Evolutionary conservation across 1,284 basidiomycete species (phyloP).

Genomic region (Cerrena zonata): DNA sequence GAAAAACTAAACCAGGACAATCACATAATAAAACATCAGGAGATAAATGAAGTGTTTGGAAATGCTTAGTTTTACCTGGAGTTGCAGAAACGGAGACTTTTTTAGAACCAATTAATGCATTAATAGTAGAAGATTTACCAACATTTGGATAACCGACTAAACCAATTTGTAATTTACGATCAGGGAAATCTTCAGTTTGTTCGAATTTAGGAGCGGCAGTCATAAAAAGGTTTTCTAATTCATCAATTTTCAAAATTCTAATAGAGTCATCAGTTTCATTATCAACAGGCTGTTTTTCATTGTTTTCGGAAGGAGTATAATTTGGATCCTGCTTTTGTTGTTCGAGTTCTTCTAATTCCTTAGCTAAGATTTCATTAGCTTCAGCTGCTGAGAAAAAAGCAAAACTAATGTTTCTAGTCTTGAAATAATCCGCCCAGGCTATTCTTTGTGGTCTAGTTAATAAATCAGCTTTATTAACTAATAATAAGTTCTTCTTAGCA

Average conservation of each 20-base stretch:
- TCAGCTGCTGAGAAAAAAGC: constrained; percentile 96
- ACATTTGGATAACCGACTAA: constrained; percentile 99
- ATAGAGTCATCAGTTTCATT: too few relatives aligned
- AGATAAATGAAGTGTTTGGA: constrained; percentile 94
- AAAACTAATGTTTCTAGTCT: constrained; percentile 72
- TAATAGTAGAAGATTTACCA: constrained; percentile 95
- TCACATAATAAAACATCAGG: constrained; percentile 89
- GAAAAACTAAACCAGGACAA: constrained; percentile 98
- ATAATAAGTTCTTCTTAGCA: constrained; percentile 70
- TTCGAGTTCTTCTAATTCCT: not conserved
- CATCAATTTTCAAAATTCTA: too few relatives aligned
- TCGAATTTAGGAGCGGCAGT: too few relatives aligned
- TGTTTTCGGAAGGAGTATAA: constrained; percentile 49
- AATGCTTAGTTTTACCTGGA: constrained; percentile 98
- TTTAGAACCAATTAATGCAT: constrained; percentile 90
- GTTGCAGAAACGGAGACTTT: constrained; percentile 97
- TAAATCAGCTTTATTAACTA: constrained; percentile 96
- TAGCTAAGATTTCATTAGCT: constrained; percentile 38
- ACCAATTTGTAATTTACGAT: constrained; percentile 83
- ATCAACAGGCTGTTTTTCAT: too few relatives aligned
- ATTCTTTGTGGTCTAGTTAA: constrained; percentile 80
- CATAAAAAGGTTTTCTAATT: too few relatives aligned
- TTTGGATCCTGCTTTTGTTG: constrained; percentile 6
- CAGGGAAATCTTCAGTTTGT: too few relatives aligned
- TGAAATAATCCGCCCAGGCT: constrained; percentile 93